Conservation (phyloP, 371 early-diverging fungal species). For the Syncephalis fuscata region DNA sequence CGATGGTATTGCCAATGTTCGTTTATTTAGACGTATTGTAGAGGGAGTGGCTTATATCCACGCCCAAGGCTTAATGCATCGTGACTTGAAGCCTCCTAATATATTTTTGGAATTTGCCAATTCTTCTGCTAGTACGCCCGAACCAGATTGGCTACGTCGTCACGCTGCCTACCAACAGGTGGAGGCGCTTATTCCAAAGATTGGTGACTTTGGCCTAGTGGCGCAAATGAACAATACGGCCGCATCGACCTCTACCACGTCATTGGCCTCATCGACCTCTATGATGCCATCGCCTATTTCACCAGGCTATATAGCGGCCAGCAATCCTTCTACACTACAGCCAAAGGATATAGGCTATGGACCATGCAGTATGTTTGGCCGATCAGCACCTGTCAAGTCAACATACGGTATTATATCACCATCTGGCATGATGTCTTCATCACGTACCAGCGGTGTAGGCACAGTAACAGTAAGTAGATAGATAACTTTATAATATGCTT, state of each 20-base stretch:
- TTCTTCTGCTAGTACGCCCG: conserved; percentile 1
- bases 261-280: too few species aligned
- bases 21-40: conserved; percentile 27
- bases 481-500: too few species aligned
- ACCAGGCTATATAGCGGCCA: neutral
- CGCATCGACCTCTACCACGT: too few species aligned
- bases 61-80: conserved; percentile 47
- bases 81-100: conserved; percentile 70
- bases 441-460: conserved; percentile 42
- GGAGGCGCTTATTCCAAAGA: conserved; percentile 41
- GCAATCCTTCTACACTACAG: neutral
- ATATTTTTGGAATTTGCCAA: conserved; percentile 30
- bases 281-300: neutral
- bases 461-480: conserved; percentile 44
- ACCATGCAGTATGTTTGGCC: conserved; percentile 8
- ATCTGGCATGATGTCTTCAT: neutral
- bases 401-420: neutral
- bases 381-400: neutral
- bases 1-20: conserved; percentile 13
- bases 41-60: conserved; percentile 57
- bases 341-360: neutral
- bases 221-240: conserved; percentile 29
- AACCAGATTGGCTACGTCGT: conserved; percentile 1
- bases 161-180: conserved; percentile 14
- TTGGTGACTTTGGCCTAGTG: conserved; percentile 83